Evolutionary conservation across 1,284 basidiomycete genomes (phyloP), one percentile per base, ranked within the genome.

Genomic region (Ustilago bromivora): DNA sequence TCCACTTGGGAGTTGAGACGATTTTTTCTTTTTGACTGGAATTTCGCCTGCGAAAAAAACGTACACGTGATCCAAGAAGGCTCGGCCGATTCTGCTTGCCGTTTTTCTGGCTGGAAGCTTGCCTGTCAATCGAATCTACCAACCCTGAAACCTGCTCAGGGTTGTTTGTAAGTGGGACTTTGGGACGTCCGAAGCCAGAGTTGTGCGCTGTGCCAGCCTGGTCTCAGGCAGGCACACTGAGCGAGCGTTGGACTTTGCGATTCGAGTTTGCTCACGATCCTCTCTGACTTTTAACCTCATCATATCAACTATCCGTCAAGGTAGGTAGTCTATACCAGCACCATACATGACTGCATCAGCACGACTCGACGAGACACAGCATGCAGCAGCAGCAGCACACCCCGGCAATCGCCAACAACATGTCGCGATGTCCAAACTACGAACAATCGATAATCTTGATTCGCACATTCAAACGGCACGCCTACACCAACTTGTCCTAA

Each of bases 301-400:
- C 75, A 77, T 66, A 72, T 73, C 71, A 73, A 77, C 63, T 66
- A 77, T 73, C 57, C 71, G 63, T 77, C 75, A 77, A 77, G 71
- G 75, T 77, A 77, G 66, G 75, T 77, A 47, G 35, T 41, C 71
- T 32, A 38, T 40, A 60, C 17, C 64, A 67, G 55, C 70, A 54
- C 12, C 23, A 55, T 15, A 51, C 34, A 31, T 61, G 38, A 54
- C 32, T 19, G 43, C 57, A 63, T 40, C 67, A 61, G 57, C 63
- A 66, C 15, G 38, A 36, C 34, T 40, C 43, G 51, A 46, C 63
- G 64, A 71, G 67, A 66, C 64, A 70, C 61, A 67, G 67, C 57
- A 75, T 61, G 54, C 56, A 59, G n/a, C 56, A 58, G 41, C 64
- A 60, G 57, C 60, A 63, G 9, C 28, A 9, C 11, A 28, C 23